Conservation (phyloP, 169 alveolate genomes). For the Eimeria brunetti region DNA sequence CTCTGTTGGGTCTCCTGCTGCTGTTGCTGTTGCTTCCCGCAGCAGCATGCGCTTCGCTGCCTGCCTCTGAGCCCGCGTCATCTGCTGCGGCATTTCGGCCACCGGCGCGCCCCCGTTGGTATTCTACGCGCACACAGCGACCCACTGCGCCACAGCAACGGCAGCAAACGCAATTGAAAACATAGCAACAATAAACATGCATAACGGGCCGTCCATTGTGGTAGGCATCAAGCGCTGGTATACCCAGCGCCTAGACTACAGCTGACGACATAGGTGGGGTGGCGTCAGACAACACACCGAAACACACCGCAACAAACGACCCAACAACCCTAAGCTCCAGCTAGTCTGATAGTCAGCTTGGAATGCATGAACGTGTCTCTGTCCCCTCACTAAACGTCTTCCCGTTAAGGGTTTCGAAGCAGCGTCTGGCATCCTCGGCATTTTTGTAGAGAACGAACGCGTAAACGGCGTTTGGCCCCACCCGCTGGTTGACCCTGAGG, state of each 20-base stretch:
- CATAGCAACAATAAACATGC: background rate
- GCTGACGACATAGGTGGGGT: background rate
- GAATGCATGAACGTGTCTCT: background rate
- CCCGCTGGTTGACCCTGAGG: constrained; percentile 65
- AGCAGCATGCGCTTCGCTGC: constrained; percentile 46
- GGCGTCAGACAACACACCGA: background rate
- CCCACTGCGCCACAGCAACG: constrained; percentile 51
- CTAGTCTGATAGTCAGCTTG: background rate
- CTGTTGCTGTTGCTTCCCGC: constrained; percentile 50
- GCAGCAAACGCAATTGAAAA: background rate
- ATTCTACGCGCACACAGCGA: constrained; percentile 79
- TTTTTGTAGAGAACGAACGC: constrained; percentile 75
- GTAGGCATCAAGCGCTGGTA: background rate
- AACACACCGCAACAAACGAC: background rate
- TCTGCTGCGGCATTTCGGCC: constrained; percentile 52
- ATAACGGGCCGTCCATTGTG: background rate
- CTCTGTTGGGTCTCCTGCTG: constrained; percentile 47
- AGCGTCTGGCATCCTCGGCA: constrained; percentile 73
- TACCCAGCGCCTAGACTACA: background rate
- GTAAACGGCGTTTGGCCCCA: constrained; percentile 72
- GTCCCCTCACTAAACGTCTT: constrained; percentile 51
- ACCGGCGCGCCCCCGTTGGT: constrained; percentile 74
- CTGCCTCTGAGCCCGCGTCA: constrained; percentile 61
- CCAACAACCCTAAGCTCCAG: background rate
- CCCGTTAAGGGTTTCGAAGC: constrained; percentile 79